Conservation (phyloP, 495 filamentous ascomycete species). For the Rostrohypoxylon terebratum region DNA sequence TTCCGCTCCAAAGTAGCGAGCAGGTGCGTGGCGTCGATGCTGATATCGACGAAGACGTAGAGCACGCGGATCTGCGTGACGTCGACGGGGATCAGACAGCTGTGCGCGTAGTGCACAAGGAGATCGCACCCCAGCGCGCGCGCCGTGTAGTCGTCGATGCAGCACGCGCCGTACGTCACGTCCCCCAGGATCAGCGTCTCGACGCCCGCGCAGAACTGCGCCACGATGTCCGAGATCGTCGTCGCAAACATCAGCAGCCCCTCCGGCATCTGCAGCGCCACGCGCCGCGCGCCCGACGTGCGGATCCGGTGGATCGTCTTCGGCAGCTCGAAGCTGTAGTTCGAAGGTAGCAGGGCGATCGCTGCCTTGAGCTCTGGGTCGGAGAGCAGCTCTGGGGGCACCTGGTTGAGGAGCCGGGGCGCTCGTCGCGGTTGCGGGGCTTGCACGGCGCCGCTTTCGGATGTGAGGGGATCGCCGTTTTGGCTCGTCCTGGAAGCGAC, state of each 20-base stretch:
- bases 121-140: conserved; percentile 94
- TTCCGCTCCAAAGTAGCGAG: conserved; percentile 89
- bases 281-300: conserved; percentile 75
- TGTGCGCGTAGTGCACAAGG: conserved; percentile 96
- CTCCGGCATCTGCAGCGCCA: conserved; percentile 96
- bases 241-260: conserved; percentile 96
- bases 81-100: conserved; percentile 94
- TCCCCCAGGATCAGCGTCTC: conserved; percentile 99
- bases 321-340: conserved; percentile 98
- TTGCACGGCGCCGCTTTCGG: conserved; percentile 75
- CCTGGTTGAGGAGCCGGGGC: conserved; percentile 84
- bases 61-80: conserved; percentile 95
- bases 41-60: conserved; percentile 98
- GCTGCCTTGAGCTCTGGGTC: conserved; percentile 91
- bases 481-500: conserved; percentile 64
- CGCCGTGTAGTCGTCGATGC: conserved; percentile 98
- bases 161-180: conserved; percentile 98
- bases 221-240: conserved; percentile 96
- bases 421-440: conserved; percentile 72
- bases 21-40: conserved; percentile 89
- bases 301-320: conserved; percentile 97
- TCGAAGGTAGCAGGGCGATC: conserved; percentile 85
- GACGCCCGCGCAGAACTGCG: conserved; percentile 89
- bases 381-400: conserved; percentile 86
- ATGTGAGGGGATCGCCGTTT: conserved; percentile 62